Base-by-base conservation (phyloP, 1,284 basidiomycete species). In the Inonotus hispidus region DNA sequence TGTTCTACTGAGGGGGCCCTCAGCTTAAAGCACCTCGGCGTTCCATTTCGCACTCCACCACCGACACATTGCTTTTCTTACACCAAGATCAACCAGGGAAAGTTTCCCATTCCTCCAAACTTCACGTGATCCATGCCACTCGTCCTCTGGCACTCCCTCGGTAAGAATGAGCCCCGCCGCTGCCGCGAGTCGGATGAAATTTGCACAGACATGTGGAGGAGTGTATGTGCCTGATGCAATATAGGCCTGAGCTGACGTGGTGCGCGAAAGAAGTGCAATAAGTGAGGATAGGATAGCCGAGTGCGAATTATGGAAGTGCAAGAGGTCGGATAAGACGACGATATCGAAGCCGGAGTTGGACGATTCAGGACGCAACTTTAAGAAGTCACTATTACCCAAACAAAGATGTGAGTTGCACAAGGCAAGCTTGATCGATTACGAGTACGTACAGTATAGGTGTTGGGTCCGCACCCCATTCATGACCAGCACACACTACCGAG, bases 191-290 rank as follows among this genome's bases (percentile, higher is more conserved):
- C 63, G 66, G 6, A 90, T 60, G 69, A 89, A 90, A 47, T 73
- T 72, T 16, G 78, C 72, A 71, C 84, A 88, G 23, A 85, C 78
- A 32, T 77, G 67, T 1, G 77, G 65, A 14, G 71, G 74, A 0
- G 88, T 88, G 70, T 87, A 88, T 47, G 79, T 81, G 6, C 87
- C 87, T 10, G 83, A 83, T 0, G 84, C 82, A 39, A 88, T 75
- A 66, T 87, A 85, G 0, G 79, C 76, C 23, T 79, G 72, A 3
- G 84, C 77, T 4, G 70, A 63, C 3, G 71, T 52, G 1, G 71
- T 68, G 46, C 71, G 76, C n/a, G 73, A 70, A 7, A 89, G 79
- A 29, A 88, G 77, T 21, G 71, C 67, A 0, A 66, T 66, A 13
- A 85, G 70, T 1, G 85, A 84, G 6, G 70, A 65, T 37, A 88